These are phyloP conservation scores for Trypanosoma cruzi DNA, from an alignment of 208 protist genomes.

Conservation along the genomic window DNA sequence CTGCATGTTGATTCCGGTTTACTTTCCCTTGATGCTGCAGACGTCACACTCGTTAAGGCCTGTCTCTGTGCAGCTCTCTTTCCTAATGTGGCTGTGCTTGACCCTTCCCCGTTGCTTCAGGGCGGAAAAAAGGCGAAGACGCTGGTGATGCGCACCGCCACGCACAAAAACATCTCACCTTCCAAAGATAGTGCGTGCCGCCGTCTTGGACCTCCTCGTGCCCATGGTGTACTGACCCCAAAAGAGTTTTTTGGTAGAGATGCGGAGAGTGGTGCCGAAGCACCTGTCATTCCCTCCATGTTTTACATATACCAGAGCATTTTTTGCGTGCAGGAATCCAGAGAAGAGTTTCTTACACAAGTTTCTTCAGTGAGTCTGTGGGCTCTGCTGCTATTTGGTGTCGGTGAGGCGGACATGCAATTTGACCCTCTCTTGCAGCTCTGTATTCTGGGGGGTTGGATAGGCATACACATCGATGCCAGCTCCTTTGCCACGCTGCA, in stretches of 20 bases:
- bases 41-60: constrained; percentile 88
- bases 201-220: constrained; percentile 43
- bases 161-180: constrained; percentile 53
- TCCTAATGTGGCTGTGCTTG: constrained; percentile 86
- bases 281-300: constrained; percentile 39
- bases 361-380: constrained; percentile 77
- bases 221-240: constrained; percentile 24
- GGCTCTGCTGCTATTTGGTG: constrained; percentile 85
- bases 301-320: constrained; percentile 84
- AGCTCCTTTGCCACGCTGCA: constrained; percentile 45
- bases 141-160: constrained; percentile 62
- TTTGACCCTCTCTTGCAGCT: constrained; percentile 53
- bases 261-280: neutral
- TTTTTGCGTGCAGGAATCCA: constrained; percentile 59
- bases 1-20: constrained; percentile 61
- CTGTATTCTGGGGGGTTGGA: constrained; percentile 78
- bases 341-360: constrained; percentile 68
- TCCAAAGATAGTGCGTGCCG: constrained; percentile 83
- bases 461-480: constrained; percentile 54
- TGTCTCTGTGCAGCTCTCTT: constrained; percentile 78
- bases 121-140: constrained; percentile 25
- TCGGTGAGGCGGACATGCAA: constrained; percentile 49
- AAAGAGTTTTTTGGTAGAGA: constrained; percentile 32
- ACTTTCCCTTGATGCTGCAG: constrained; percentile 58
- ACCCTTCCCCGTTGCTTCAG: constrained; percentile 33